These are phyloP conservation scores for Fusarium liriodendri DNA, from an alignment of 2,329 filamentous ascomycete genomes.

Conservation along the genomic window DNA sequence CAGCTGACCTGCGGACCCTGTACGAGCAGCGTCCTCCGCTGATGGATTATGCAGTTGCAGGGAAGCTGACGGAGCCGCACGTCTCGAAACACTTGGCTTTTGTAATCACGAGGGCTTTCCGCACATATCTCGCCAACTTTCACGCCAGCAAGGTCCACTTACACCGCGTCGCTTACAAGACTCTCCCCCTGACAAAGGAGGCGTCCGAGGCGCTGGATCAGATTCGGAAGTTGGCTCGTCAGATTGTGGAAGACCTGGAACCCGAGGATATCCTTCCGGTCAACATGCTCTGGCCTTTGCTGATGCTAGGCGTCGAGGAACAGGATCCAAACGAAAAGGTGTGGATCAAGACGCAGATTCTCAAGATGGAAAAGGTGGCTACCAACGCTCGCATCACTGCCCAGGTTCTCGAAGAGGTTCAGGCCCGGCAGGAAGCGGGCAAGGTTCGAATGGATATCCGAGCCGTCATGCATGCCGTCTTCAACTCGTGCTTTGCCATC, in stretches of 20 bases:
- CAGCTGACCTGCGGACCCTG: conserved; percentile 60
- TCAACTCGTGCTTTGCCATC: conserved; percentile 65
- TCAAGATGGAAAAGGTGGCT: conserved; percentile 58
- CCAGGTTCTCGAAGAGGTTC: conserved; percentile 59
- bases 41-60: conserved; percentile 67
- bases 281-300: conserved; percentile 67
- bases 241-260: conserved; percentile 55
- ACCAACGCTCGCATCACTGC: conserved; percentile 58
- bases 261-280: conserved; percentile 61
- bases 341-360: conserved; percentile 64
- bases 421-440: conserved; percentile 54
- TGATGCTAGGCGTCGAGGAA: conserved; percentile 67
- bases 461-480: conserved; percentile 60
- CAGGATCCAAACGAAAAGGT: conserved; percentile 58
- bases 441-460: conserved; percentile 57
- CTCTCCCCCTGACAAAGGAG: conserved; percentile 63
- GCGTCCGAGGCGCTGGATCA: conserved; percentile 59
- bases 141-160: conserved; percentile 67
- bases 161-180: conserved; percentile 67
- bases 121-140: conserved; percentile 67
- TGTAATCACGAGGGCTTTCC: conserved; percentile 63
- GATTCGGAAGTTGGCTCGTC: conserved; percentile 59
- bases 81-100: conserved; percentile 61
- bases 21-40: conserved; percentile 63
- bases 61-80: conserved; percentile 60